These are phyloP conservation scores for Fusarium scirpi DNA, from an alignment of 2,329 filamentous ascomycete genomes.

Conservation along the genomic window DNA sequence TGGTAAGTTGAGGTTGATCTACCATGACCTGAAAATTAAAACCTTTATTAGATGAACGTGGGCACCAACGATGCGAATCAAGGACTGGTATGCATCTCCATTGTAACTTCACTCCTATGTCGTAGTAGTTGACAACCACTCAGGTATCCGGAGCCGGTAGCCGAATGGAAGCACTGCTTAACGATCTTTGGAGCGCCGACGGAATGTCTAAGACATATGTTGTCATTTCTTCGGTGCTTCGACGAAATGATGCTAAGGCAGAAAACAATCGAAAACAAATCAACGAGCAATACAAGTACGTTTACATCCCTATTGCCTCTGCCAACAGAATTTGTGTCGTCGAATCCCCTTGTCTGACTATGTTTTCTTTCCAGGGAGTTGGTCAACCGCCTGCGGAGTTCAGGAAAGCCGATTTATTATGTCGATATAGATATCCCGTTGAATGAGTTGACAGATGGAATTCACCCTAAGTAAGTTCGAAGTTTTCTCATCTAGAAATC, in stretches of 20 bases:
- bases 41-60: neutral
- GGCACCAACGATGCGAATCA: neutral
- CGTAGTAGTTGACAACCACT: rapidly evolving
- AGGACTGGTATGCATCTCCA: no score
- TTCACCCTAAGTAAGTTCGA: slow-evolving; percentile 1
- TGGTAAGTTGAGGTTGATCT: neutral
- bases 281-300: slow-evolving; percentile 1
- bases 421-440: neutral
- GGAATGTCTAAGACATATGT: slow-evolving; percentile 2
- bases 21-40: neutral
- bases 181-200: neutral
- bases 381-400: rapidly evolving
- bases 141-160: neutral
- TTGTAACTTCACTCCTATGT: no score
- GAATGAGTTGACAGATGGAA: neutral
- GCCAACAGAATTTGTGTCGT: no score
- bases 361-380: rapidly evolving
- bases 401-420: neutral
- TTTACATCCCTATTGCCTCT: no score
- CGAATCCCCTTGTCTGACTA: rapidly evolving
- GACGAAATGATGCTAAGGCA: neutral
- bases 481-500: rapidly evolving
- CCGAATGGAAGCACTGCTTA: neutral
- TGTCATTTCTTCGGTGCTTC: neutral
- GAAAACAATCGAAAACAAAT: neutral